Percentiles rank a stretch among this genome's conserved stretches.
phyloP scores from a whole-genome alignment of 805 yeast genomes.

The Schwanniomyces yamadae region DNA sequence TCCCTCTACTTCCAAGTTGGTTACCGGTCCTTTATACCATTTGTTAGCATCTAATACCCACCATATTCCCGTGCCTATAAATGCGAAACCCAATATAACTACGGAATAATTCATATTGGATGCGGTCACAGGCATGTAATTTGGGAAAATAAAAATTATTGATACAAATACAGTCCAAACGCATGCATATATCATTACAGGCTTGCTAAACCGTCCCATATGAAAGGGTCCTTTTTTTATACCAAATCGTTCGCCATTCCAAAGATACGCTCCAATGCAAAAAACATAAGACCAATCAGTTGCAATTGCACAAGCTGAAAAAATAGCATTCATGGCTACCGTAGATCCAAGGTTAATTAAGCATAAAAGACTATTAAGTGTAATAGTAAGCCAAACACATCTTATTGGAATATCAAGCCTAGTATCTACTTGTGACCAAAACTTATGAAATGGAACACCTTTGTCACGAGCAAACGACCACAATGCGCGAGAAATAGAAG shows the following conservation, averaged over 20 bases:
- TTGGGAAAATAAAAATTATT: slow-evolving; percentile 1
- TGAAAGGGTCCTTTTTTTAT: slow-evolving; percentile 1
- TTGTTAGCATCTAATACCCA: slow-evolving; percentile 2
- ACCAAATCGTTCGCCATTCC: background rate
- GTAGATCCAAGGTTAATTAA: slow-evolving; percentile 4
- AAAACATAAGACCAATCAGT: slow-evolving; percentile 2
- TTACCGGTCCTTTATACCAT: slow-evolving; percentile 2
- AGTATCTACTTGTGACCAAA: slow-evolving; percentile 1
- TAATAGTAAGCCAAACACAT: slow-evolving; percentile 2
- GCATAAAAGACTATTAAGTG: background rate
- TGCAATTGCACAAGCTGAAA: slow-evolving; percentile 3
- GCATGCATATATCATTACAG: slow-evolving; percentile 1
- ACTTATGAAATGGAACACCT: slow-evolving; percentile 1
- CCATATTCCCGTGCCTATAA: slow-evolving; percentile 1
- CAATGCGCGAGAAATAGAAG: slow-evolving; percentile 1
- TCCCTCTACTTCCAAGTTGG: background rate
- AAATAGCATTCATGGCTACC: slow-evolving; percentile 2
- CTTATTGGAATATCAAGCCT: slow-evolving; percentile 1
- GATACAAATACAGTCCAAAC: slow-evolving; percentile 3
- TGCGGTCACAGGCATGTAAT: slow-evolving; percentile 1
- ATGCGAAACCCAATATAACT: slow-evolving; percentile 1
- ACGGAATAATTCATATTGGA: slow-evolving; percentile 1
- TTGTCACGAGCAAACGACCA: slow-evolving; percentile 3
- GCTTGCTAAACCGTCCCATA: background rate
- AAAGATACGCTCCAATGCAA: background rate